These are phyloP conservation scores for Maudiozyma humilis DNA, from an alignment of 1,139 yeast genomes.

Conservation along the genomic window DNA sequence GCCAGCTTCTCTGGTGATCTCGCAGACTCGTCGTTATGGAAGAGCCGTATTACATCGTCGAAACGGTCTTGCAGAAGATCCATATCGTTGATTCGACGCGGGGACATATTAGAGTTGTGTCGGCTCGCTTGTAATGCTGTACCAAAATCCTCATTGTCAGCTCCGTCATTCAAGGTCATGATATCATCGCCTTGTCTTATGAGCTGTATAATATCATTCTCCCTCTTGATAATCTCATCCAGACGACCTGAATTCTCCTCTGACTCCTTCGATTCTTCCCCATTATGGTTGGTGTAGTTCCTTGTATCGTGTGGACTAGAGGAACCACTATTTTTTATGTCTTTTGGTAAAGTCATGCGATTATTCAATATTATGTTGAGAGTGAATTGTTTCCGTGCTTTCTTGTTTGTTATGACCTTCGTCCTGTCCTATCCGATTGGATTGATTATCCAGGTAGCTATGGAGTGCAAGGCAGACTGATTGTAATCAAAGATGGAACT, in stretches of 20 bases:
- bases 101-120: conserved; percentile 9
- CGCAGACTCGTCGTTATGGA: conserved; percentile 10
- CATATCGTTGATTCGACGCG: conserved; percentile 11
- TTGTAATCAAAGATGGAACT: too few relatives aligned
- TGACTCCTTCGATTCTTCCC: neutral
- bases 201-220: conserved; percentile 14
- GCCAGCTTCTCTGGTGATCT: neutral
- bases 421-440: too few relatives aligned
- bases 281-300: conserved; percentile 43
- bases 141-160: conserved; percentile 1
- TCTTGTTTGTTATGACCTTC: too few relatives aligned
- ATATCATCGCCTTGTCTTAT: conserved; percentile 12
- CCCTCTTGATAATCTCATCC: conserved; percentile 14
- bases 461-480: too few relatives aligned
- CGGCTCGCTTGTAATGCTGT: neutral
- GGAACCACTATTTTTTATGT: too few relatives aligned
- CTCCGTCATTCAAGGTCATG: conserved; percentile 5
- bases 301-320: too few relatives aligned
- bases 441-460: too few relatives aligned
- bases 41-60: conserved; percentile 13
- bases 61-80: conserved; percentile 11
- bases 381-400: too few relatives aligned
- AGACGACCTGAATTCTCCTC: conserved; percentile 2
- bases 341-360: too few relatives aligned
- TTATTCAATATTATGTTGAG: too few relatives aligned